These are phyloP conservation scores for Ilyonectria sp. DNA, from an alignment of 2,329 filamentous ascomycete species.

Conservation along the genomic window DNA sequence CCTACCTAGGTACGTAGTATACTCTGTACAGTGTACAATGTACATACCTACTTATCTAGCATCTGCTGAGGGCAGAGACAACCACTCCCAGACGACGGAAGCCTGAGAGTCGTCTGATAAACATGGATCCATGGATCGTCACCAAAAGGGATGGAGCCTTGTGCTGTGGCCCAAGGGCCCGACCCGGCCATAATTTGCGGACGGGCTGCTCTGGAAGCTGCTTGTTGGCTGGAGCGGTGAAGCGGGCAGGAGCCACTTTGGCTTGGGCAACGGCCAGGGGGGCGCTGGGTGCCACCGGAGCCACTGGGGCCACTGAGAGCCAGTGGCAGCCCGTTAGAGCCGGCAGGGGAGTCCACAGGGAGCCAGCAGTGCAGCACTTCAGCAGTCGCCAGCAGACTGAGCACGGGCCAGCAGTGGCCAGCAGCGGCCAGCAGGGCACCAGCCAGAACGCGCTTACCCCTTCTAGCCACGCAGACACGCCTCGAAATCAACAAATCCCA, in stretches of 20 bases:
- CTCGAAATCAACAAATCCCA: conserved; percentile 59
- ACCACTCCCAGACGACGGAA: conserved; percentile 8
- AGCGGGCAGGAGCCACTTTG: conserved; percentile 27
- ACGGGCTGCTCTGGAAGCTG: conserved; percentile 20
- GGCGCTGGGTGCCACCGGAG: background rate
- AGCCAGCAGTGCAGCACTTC: conserved; percentile 13
- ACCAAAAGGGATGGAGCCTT: conserved; percentile 22
- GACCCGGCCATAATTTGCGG: conserved; percentile 32
- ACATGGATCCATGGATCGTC: conserved; percentile 47
- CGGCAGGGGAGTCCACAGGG: conserved; percentile 18
- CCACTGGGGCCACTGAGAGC: conserved; percentile 16
- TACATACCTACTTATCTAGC: background rate
- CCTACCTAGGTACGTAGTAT: background rate
- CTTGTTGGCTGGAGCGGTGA: conserved; percentile 38
- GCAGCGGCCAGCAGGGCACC: conserved; percentile 37
- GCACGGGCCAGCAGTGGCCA: conserved; percentile 35
- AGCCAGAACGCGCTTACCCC: conserved; percentile 54
- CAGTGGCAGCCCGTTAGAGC: conserved; percentile 24
- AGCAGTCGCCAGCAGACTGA: conserved; percentile 12
- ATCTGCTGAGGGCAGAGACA: conserved; percentile 3
- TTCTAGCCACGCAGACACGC: conserved; percentile 52
- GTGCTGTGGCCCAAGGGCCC: conserved; percentile 22
- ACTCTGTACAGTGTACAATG: background rate
- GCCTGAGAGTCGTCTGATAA: conserved; percentile 45
- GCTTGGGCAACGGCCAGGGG: conserved; percentile 6